Conservation (phyloP, 148 eudicot species). For the Persicaria maculosa region DNA sequence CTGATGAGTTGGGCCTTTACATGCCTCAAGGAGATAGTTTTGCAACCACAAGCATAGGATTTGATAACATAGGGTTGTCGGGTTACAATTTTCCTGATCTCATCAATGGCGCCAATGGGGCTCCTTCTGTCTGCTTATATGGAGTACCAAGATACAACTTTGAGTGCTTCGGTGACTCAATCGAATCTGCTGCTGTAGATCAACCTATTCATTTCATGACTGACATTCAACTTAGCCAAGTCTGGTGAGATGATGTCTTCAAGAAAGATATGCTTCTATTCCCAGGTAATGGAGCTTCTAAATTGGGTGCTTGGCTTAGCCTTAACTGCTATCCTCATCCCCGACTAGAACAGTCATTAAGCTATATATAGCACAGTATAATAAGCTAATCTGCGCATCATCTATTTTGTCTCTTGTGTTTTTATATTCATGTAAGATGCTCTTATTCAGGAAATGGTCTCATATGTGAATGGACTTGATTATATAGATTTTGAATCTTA, state of each 20-base stretch:
- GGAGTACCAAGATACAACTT: conserved; percentile 45
- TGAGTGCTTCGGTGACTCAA: conserved; percentile 45
- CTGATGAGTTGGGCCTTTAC: conserved; percentile 32
- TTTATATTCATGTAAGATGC: conserved; percentile 2
- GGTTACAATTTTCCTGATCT: conserved; percentile 33
- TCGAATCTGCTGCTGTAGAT: conserved; percentile 58
- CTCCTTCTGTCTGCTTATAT: conserved; percentile 21
- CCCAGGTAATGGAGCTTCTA: not conserved
- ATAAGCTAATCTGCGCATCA: not conserved
- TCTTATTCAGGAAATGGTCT: not conserved
- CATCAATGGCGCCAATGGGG: conserved; percentile 23
- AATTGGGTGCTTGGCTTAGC: not conserved
- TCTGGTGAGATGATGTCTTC: not conserved
- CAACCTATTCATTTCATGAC: conserved; percentile 60
- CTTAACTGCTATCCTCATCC: conserved; percentile 3
- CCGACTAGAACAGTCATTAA: not conserved
- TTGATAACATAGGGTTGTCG: conserved; percentile 32
- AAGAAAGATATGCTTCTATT: not conserved
- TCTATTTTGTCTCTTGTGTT: not conserved
- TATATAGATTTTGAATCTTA: not conserved
- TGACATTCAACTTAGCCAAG: not conserved
- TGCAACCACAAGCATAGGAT: conserved; percentile 24
- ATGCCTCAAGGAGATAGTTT: conserved; percentile 38
- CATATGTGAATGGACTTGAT: not conserved
- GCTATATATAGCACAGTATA: conserved; percentile 6